A percentile compares a stretch with the other conserved stretches of the same genome.
Conservation (phyloP, 352 stramenopile genomes). For the Globisporangium cylindrosporum region DNA sequence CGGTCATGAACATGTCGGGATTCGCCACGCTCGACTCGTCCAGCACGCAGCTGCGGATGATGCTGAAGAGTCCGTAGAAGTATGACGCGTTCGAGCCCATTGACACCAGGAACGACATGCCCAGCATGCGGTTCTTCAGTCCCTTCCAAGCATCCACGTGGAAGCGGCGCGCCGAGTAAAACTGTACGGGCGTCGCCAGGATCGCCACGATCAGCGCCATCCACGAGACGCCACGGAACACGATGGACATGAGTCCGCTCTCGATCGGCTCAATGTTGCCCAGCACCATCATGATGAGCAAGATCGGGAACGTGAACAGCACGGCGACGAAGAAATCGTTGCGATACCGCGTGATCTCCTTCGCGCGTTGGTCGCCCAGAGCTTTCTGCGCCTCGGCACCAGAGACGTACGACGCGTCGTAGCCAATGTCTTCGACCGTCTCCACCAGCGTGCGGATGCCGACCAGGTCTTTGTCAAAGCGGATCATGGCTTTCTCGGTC, state of each 20-base stretch:
- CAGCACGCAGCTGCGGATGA: slow-evolving; percentile 68
- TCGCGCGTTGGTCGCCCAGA: slow-evolving; percentile 75
- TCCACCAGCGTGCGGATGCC: slow-evolving; percentile 84
- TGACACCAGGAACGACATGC: slow-evolving; percentile 97
- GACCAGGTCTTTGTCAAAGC: slow-evolving; percentile 74
- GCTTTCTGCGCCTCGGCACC: slow-evolving; percentile 69
- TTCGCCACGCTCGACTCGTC: slow-evolving; percentile 65
- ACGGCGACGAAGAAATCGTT: slow-evolving; percentile 86
- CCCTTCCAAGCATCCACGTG: slow-evolving; percentile 93
- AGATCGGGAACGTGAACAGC: slow-evolving; percentile 92
- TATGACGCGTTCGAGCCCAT: slow-evolving; percentile 96
- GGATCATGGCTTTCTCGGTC: slow-evolving; percentile 79
- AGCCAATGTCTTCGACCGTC: slow-evolving; percentile 87
- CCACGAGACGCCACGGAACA: slow-evolving; percentile 70
- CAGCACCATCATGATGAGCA: slow-evolving; percentile 92
- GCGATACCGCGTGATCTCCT: slow-evolving; percentile 78
- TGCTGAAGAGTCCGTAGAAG: slow-evolving; percentile 92
- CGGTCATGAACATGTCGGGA: slow-evolving; percentile 96
- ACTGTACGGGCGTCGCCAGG: slow-evolving; percentile 95
- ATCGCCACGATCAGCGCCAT: slow-evolving; percentile 72
- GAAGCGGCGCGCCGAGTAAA: slow-evolving; percentile 92
- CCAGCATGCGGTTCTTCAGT: slow-evolving; percentile 85
- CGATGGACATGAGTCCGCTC: slow-evolving; percentile 38
- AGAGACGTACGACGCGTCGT: slow-evolving; percentile 79
- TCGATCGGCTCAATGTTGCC: slow-evolving; percentile 66